Conservation (phyloP, 768 basidiomycete genomes). For the Leucocoprinus sp. region DNA sequence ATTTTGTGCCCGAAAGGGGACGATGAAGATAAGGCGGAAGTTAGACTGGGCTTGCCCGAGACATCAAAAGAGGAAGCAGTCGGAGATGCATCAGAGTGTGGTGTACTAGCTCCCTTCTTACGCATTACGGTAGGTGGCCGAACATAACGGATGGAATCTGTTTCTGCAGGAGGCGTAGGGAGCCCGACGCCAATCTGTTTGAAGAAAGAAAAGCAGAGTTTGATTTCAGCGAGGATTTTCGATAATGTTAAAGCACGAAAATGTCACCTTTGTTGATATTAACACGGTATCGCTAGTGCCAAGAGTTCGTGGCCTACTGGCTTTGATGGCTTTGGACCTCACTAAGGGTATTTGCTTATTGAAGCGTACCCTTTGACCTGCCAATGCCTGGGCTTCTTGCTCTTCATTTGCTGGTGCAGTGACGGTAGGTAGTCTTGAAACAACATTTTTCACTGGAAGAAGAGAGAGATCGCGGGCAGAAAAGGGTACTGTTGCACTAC, state of each 20-base stretch:
- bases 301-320: neutral
- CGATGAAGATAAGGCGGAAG: neutral
- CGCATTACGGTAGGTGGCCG: constrained; percentile 4
- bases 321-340: constrained; percentile 4
- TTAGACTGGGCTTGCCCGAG: neutral
- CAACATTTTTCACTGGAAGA: neutral
- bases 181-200: neutral
- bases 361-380: constrained; percentile 1
- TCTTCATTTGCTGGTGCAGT: constrained; percentile 3
- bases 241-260: neutral
- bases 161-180: neutral
- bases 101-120: neutral
- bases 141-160: neutral
- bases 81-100: neutral
- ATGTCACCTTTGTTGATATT: neutral
- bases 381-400: neutral
- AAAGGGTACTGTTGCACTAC: constrained; percentile 5
- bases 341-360: neutral
- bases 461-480: constrained; percentile 1
- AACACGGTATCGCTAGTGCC: neutral
- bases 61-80: neutral
- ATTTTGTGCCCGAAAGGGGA: constrained; percentile 1
- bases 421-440: neutral
- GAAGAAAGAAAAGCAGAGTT: neutral
- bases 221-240: neutral